Percentiles rank a stretch among this genome's conserved stretches.
Evolutionary conservation across 768 basidiomycete species (phyloP).

Genomic region (Russula sp.): DNA sequence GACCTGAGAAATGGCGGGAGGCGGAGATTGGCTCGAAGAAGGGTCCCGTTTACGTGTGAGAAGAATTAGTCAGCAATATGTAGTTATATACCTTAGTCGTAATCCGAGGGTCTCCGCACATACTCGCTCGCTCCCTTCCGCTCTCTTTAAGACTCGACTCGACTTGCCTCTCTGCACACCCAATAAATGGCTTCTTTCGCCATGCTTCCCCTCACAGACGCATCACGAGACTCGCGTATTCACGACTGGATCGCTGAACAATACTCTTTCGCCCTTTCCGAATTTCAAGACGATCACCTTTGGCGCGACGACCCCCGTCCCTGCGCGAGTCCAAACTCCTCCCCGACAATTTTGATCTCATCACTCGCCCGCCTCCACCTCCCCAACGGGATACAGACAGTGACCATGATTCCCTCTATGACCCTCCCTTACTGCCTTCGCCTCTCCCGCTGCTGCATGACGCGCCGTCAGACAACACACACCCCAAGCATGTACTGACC

Average conservation of each 20-base stretch:
- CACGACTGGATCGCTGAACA: constrained; percentile 32
- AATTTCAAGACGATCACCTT: constrained; percentile 20
- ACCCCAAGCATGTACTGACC: constrained; percentile 36
- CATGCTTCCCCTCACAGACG: constrained; percentile 27
- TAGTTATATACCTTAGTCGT: constrained; percentile 18
- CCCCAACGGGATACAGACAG: constrained; percentile 5
- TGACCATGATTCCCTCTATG: constrained; percentile 28
- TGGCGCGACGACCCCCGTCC: constrained; percentile 26
- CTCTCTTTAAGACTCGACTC: too few species aligned
- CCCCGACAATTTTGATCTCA: constrained; percentile 26
- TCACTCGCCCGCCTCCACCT: constrained; percentile 6
- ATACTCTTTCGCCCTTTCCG: constrained; percentile 29
- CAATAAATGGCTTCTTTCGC: constrained; percentile 24
- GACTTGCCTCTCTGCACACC: not conserved
- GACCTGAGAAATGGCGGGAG: constrained; percentile 15
- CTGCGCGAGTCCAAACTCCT: constrained; percentile 31
- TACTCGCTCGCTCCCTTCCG: constrained; percentile 18
- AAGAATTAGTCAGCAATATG: constrained; percentile 17
- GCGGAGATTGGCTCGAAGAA: constrained; percentile 28
- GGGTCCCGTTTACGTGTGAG: constrained; percentile 27
- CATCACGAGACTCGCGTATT: constrained; percentile 29
- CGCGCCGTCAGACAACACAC: constrained; percentile 14
- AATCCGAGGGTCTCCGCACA: not conserved
- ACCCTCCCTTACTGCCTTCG: constrained; percentile 39
- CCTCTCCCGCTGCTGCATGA: constrained; percentile 7